Percentiles rank a stretch among this genome's conserved stretches.
These are phyloP conservation scores for Dichotomopilus funicola DNA, from an alignment of 2,329 filamentous ascomycete species.

Conservation along the genomic window DNA sequence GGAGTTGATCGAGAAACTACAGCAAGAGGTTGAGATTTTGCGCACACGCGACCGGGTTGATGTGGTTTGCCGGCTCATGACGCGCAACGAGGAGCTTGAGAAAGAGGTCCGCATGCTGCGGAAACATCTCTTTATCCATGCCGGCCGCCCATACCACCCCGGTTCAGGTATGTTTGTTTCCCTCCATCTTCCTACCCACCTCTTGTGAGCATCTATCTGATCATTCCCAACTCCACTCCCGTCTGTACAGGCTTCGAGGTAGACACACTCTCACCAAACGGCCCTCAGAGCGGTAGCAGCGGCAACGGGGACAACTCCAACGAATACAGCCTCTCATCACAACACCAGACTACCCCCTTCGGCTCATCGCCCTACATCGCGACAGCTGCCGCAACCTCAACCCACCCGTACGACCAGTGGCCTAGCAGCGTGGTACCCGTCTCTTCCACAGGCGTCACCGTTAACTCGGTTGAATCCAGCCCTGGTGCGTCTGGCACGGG, in stretches of 20 bases:
- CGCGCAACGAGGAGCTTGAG: slow-evolving; percentile 48
- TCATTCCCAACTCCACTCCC: no score
- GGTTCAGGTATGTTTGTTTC: slow-evolving; percentile 31
- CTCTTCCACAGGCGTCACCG: not conserved
- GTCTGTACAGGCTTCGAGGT: slow-evolving; percentile 32
- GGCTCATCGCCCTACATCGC: no score
- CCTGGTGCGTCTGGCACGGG: slow-evolving; percentile 2
- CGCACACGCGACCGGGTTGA: slow-evolving; percentile 44
- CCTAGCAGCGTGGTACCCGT: slow-evolving; percentile 11
- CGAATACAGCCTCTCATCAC: no score
- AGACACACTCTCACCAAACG: slow-evolving; percentile 33
- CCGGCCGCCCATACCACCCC: slow-evolving; percentile 34
- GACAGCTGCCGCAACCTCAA: not conserved
- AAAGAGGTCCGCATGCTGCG: slow-evolving; percentile 43
- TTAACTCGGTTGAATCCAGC: slow-evolving; percentile 7
- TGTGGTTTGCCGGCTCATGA: slow-evolving; percentile 45
- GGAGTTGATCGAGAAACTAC: slow-evolving; percentile 73
- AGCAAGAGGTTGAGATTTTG: slow-evolving; percentile 68
- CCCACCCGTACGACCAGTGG: slow-evolving; percentile 10
- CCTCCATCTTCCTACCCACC: not conserved
- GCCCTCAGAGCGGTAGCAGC: slow-evolving; percentile 28
- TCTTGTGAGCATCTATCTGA: not conserved
- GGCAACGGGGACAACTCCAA: not conserved
- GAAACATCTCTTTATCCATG: slow-evolving; percentile 39
- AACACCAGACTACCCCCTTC: no score